A percentile compares a stretch with the other conserved stretches of the same genome.
phyloP scores from a whole-genome alignment of 306 rosid species.

The Mimosa pudica region DNA sequence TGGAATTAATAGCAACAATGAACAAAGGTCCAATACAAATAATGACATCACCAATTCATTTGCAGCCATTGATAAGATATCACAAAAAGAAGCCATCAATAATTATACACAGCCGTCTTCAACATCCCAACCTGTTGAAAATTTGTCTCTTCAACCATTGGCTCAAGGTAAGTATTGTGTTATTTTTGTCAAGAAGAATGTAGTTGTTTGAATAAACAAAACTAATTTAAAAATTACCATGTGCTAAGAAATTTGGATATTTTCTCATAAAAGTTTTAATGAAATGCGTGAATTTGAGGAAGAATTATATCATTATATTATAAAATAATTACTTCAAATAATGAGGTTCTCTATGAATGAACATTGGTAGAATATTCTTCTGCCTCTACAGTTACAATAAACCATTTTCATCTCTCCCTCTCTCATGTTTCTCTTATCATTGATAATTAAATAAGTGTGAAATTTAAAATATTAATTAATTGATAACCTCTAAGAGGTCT shows the following conservation, averaged over 20 bases:
- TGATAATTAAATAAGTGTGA: too few species aligned
- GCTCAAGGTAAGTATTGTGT: slow-evolving; percentile 23
- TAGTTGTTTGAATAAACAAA: not conserved
- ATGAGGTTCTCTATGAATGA: not conserved
- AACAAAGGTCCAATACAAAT: slow-evolving; percentile 26
- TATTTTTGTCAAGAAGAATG: not conserved
- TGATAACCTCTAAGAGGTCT: too few species aligned
- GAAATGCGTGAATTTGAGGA: not conserved
- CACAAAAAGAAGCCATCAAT: not conserved
- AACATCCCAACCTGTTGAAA: slow-evolving; percentile 30
- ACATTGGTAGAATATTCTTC: not conserved
- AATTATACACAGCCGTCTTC: slow-evolving; percentile 10
- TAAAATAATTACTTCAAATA: not conserved
- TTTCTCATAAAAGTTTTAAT: not conserved
- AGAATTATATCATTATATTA: not conserved
- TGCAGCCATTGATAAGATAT: slow-evolving; percentile 22
- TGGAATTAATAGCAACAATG: slow-evolving; percentile 19
- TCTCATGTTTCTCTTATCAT: too few species aligned
- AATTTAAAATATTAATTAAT: too few species aligned
- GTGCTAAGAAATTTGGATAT: not conserved
- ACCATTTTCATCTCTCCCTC: too few species aligned
- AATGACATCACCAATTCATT: slow-evolving; percentile 29
- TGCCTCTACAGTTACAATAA: too few species aligned
- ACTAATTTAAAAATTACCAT: not conserved
- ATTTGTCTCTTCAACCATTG: slow-evolving; percentile 11